Percentiles rank a stretch among this genome's conserved stretches.
Evolutionary conservation across 176 grass and related monocot species (phyloP).

Genomic region (Oryza punctata): DNA sequence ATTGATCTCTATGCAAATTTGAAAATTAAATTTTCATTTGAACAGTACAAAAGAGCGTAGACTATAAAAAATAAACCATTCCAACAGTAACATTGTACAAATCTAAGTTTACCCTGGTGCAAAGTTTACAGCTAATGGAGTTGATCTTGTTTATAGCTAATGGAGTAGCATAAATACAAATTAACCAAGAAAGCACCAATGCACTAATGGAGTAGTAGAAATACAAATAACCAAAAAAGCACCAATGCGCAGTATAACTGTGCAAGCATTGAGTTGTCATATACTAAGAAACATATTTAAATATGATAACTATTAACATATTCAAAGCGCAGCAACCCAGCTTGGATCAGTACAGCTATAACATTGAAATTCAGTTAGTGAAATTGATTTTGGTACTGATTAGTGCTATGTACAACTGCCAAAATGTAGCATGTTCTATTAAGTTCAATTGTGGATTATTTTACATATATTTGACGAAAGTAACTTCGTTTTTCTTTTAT

Average conservation of each 20-base stretch:
- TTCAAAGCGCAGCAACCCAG: background rate
- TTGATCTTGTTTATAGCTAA: too few species aligned
- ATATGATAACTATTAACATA: background rate
- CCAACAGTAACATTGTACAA: background rate
- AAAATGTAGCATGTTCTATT: constrained; percentile 15
- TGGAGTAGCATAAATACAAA: too few species aligned
- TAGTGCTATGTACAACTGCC: background rate
- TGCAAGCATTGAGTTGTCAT: constrained; percentile 1
- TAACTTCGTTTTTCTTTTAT: background rate
- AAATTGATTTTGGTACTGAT: background rate
- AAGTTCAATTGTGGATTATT: background rate
- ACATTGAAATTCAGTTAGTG: background rate
- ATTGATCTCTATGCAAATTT: background rate
- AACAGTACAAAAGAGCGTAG: background rate
- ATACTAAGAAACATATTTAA: background rate
- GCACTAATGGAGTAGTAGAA: background rate
- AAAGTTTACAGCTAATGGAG: constrained; percentile 13
- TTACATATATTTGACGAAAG: background rate
- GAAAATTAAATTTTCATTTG: background rate
- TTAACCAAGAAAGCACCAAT: too few species aligned
- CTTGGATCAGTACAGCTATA: constrained; percentile 3
- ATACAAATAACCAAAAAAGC: background rate
- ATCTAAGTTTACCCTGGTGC: background rate
- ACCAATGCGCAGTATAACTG: background rate
- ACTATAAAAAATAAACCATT: background rate